Conservation (phyloP, 805 yeast species). For the Metschnikowia koreensis region DNA sequence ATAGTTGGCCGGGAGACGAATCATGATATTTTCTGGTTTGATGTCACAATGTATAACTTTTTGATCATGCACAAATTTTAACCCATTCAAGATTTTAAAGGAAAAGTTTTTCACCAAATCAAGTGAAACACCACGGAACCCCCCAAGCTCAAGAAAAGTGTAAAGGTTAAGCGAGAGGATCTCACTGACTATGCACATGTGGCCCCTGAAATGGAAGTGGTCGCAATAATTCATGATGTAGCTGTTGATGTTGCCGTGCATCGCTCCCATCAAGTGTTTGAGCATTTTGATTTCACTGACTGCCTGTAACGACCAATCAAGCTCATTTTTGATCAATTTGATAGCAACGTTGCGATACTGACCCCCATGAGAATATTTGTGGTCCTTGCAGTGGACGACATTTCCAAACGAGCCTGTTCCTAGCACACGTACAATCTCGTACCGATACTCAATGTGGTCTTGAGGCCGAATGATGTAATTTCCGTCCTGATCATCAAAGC, state of each 20-base stretch:
- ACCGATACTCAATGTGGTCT: slow-evolving; percentile 77
- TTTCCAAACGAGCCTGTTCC: slow-evolving; percentile 86
- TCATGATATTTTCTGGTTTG: slow-evolving; percentile 81
- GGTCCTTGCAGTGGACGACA: slow-evolving; percentile 69
- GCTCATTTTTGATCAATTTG: slow-evolving; percentile 71
- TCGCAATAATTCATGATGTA: slow-evolving; percentile 55
- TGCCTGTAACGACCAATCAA: slow-evolving; percentile 74
- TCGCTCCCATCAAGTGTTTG: slow-evolving; percentile 37
- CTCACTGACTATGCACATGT: slow-evolving; percentile 79
- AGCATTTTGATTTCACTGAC: slow-evolving; percentile 71
- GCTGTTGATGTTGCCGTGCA: slow-evolving; percentile 18
- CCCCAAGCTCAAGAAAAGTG: slow-evolving; percentile 51
- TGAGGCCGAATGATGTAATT: slow-evolving; percentile 54
- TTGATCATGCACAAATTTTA: slow-evolving; percentile 55
- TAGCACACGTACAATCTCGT: slow-evolving; percentile 54
- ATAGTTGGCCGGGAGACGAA: slow-evolving; percentile 33
- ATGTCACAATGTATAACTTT: slow-evolving; percentile 78
- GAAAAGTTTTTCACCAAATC: slow-evolving; percentile 45
- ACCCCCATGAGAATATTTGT: slow-evolving; percentile 37
- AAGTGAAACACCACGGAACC: slow-evolving; percentile 49
- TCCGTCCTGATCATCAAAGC: slow-evolving; percentile 69
- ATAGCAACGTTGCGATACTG: slow-evolving; percentile 58
- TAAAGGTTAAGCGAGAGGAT: slow-evolving; percentile 64
- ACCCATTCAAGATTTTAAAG: slow-evolving; percentile 55
- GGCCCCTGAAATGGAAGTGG: slow-evolving; percentile 78